Base-by-base conservation (phyloP, 495 filamentous ascomycete genomes). In the Hypoxylon intermedium region DNA sequence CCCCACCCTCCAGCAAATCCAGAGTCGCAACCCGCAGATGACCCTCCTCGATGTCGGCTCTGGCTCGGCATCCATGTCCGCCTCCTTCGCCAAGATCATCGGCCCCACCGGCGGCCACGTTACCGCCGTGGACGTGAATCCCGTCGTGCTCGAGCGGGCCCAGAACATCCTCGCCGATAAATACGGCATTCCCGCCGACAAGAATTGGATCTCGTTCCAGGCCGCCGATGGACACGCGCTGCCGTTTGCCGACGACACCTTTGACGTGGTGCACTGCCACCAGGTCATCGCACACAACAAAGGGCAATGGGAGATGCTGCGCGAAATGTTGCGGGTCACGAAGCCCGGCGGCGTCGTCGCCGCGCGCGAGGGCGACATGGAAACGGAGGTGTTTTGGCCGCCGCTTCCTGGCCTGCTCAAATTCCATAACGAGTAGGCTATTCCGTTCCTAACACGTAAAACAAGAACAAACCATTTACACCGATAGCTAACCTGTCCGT, bases 241-340 rank as follows among this genome's bases (percentile, higher is more conserved):
- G 0, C 73, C 74, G 33, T 79, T 75, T 50, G 45, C 64, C 12
- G 77, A 80, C 62, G 67, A 53, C 21, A 68, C 60, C 0, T 81
- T 77, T 59, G 77, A 79, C 48, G 52, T 81, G 53, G 70, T 72
- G 31, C 74, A 70, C 28, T 73, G 69, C 47, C 71, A 74, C 53
- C 40, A 54, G 26, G 69, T 80, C 31, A 67, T 80, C 40, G 54
- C 58, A 42, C 77, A 81, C 57, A 67, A 79, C 30, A 52, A 54
- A 37, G 58, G 53, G 9, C 77, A 75, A 6, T 67, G 59, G 37
- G 63, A 71, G 24, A 77, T 76, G 3, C 38, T 77, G 24, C 56
- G 56, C 36, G 77, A 81, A 58, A 78, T 80, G 73, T 64, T 77
- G 5, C 60, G 78, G 12, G 76, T 79, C 11, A 67, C 70, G 12